Conservation (phyloP, 2,329 filamentous ascomycete species). For the Furcasterigmium furcatum region DNA sequence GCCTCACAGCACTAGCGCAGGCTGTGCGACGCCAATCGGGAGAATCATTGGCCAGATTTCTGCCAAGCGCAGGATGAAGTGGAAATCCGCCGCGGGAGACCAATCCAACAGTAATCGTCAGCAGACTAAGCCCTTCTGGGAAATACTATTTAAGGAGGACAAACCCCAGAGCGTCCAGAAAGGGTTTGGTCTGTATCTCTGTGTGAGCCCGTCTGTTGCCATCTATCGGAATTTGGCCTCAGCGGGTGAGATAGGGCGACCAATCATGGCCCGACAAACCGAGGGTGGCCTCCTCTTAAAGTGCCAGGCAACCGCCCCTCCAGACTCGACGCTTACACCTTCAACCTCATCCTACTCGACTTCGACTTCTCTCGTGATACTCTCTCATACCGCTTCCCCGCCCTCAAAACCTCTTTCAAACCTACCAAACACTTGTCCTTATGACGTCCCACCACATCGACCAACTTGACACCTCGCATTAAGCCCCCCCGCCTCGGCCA, state of each 20-base stretch:
- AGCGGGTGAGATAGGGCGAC: neutral
- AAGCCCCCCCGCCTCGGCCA: too few relatives aligned
- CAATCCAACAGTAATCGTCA: too few relatives aligned
- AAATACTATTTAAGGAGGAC: too few relatives aligned
- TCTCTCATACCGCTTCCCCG: neutral
- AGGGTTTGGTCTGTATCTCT: too few relatives aligned
- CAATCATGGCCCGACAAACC: neutral
- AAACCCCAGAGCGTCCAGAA: neutral
- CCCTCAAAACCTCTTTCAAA: neutral
- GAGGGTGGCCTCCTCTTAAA: neutral
- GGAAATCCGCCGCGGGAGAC: too few relatives aligned
- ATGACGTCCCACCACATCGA: neutral
- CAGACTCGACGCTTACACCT: neutral
- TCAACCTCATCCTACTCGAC: neutral
- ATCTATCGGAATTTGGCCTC: neutral
- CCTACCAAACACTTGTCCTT: neutral
- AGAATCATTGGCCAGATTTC: too few relatives aligned
- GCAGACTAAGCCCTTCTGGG: too few relatives aligned
- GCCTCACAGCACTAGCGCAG: too few relatives aligned
- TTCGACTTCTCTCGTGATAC: neutral
- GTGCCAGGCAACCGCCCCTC: neutral
- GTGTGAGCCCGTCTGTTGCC: too few relatives aligned
- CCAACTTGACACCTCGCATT: too few relatives aligned
- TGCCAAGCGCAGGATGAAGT: too few relatives aligned
- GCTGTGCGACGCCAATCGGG: too few relatives aligned